These are phyloP conservation scores for Spergularia bocconei DNA, from an alignment of 148 eudicot genomes.

Conservation along the genomic window DNA sequence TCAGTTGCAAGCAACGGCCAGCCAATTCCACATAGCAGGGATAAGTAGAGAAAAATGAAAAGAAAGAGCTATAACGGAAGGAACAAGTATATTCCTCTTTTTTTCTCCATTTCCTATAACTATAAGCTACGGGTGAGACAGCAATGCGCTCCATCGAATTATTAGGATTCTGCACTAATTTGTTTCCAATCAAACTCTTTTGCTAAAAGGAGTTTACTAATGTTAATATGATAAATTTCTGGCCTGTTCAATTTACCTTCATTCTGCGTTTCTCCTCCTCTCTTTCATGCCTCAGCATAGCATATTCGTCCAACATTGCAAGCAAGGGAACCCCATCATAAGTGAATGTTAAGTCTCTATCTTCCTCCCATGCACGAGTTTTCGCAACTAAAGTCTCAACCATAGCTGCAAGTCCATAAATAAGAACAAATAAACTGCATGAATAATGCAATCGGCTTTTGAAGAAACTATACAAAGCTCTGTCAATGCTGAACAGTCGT, in stretches of 20 bases:
- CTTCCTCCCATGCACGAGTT: constrained; percentile 94
- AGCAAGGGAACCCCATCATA: constrained; percentile 98
- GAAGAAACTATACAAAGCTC: not conserved
- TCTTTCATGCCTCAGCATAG: constrained; percentile 91
- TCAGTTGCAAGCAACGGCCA: too few relatives aligned
- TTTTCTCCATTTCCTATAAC: too few relatives aligned
- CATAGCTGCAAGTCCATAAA: constrained; percentile 54
- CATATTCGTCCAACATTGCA: constrained; percentile 96
- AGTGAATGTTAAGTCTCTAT: constrained; percentile 62
- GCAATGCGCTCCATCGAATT: too few relatives aligned
- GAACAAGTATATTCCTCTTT: too few relatives aligned
- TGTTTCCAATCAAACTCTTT: too few relatives aligned
- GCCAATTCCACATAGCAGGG: too few relatives aligned
- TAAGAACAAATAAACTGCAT: constrained; percentile 3
- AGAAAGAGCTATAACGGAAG: too few relatives aligned
- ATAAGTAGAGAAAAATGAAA: too few relatives aligned
- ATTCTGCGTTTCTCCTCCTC: constrained; percentile 94
- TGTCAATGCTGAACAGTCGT: not conserved
- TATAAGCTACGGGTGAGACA: too few relatives aligned
- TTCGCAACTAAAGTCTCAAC: constrained; percentile 87
- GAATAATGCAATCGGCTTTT: not conserved
- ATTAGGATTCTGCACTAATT: too few relatives aligned
- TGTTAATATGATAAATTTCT: not conserved
- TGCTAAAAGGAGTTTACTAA: not conserved
- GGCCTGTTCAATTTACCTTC: constrained; percentile 52